Evolutionary conservation across 345 rosid genomes (phyloP), one percentile per base, ranked within the genome.

Genomic region (Anacardium occidentale): DNA sequence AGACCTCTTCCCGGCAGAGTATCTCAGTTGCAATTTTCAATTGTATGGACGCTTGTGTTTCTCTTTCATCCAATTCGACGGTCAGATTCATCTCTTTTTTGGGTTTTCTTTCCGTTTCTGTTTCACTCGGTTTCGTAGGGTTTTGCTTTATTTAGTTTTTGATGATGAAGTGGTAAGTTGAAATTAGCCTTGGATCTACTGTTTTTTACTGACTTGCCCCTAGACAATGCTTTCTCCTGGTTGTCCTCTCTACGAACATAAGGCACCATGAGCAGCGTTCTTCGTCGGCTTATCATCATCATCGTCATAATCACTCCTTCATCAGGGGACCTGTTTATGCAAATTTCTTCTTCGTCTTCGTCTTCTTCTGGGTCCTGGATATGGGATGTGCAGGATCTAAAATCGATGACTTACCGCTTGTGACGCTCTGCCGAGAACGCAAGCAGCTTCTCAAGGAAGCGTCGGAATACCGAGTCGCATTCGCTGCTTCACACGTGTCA

Each of bases 331-430:
- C 2, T 54, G 2, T 55, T 4, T 47, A 5, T 15, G 7, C 53
- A 18, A 50, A 13, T 50, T 15, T 10, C 15, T 44, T 24, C 45
- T 60, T 44, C 45, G 7, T 10, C 15, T 44, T 24, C 45, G 52
- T 44, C 45, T 54, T 56, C 55, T 44, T 56, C 64, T 3, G 32
- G 21, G 54, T 0, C 57, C 22, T 34, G 54, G 64, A 34, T 37
- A 92, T 94, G 98, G 98, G 98, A 80, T 94, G 98, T 77, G 94
- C 92, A 79, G 92, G 82, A 59, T 94, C 98, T 81, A 94, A 94
- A 69, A 86, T 84, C 25, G 98, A 92, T 66, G 88, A 91, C 68
- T 82, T 85, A 70, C 83, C 89, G 50, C 83, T 91, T 26, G 97
- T 92, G 71, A 81, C 79, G 17, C 91, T 89, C 73, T 91, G 98